Evolutionary conservation across 2,329 filamentous ascomycete genomes (phyloP).

Genomic region (Penicillium vulpinum): DNA sequence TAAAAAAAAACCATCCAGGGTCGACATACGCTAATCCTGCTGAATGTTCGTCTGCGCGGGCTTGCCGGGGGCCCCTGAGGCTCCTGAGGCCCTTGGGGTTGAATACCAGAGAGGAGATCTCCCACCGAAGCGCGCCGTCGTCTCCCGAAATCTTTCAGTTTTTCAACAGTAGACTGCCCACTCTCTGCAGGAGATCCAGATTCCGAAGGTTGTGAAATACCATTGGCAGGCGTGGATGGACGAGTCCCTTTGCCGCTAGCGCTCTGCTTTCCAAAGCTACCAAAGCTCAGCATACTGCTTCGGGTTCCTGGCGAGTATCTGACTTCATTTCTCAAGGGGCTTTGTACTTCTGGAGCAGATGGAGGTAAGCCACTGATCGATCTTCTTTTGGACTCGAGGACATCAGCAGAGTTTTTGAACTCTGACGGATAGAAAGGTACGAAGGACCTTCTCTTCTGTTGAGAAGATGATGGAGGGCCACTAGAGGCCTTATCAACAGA

Average conservation of each 20-base stretch:
- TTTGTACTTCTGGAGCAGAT: constrained; percentile 20
- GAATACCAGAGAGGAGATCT: constrained; percentile 21
- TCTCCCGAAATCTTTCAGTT: constrained; percentile 30
- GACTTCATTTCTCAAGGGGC: constrained; percentile 28
- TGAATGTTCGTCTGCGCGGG: constrained; percentile 19
- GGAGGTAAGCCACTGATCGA: constrained; percentile 22
- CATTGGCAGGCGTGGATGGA: constrained; percentile 22
- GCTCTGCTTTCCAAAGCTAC: constrained; percentile 24
- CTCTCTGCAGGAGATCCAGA: constrained; percentile 14
- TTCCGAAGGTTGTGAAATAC: constrained; percentile 7
- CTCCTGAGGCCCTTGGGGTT: constrained; percentile 16
- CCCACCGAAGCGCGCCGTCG: constrained; percentile 30
- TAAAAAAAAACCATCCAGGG: background rate
- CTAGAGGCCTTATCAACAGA: background rate
- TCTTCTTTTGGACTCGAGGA: constrained; percentile 22
- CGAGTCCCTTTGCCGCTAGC: constrained; percentile 18
- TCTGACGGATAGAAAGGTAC: constrained; percentile 4
- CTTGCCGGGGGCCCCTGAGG: constrained; percentile 8
- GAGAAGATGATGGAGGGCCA: background rate
- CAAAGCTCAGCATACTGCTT: constrained; percentile 28
- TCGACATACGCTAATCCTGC: constrained; percentile 21
- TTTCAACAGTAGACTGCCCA: constrained; percentile 27
- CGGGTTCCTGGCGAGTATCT: constrained; percentile 23
- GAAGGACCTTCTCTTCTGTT: background rate
- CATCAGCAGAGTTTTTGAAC: constrained; percentile 14